These are phyloP conservation scores for Aspergillus fischeri DNA, from an alignment of 2,329 filamentous ascomycete species.

Conservation along the genomic window DNA sequence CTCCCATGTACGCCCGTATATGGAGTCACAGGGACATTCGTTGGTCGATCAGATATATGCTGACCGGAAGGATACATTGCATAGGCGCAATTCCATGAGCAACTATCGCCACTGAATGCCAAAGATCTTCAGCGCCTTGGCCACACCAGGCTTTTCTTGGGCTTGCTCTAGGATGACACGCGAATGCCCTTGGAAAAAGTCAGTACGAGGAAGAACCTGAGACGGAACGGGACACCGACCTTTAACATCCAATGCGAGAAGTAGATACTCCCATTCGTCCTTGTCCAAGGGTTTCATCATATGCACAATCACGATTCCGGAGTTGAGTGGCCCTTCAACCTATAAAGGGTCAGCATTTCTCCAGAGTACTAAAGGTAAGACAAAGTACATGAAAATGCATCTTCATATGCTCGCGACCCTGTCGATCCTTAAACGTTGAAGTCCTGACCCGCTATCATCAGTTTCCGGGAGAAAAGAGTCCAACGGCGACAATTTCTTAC, in stretches of 20 bases:
- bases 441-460: slow-evolving; percentile 45
- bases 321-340: slow-evolving; percentile 72
- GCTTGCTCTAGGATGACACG: slow-evolving; percentile 45
- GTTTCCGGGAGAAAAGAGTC: not conserved
- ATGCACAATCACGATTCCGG: slow-evolving; percentile 72
- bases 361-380: not conserved
- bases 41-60: not conserved
- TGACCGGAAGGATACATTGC: not conserved
- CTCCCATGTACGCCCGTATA: not conserved
- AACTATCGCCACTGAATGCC: slow-evolving; percentile 43
- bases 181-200: slow-evolving; percentile 34
- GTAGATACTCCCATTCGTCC: slow-evolving; percentile 70
- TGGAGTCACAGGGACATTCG: not conserved
- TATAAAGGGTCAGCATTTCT: slow-evolving; percentile 34
- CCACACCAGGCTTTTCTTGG: slow-evolving; percentile 37
- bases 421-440: slow-evolving; percentile 63
- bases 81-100: not conserved
- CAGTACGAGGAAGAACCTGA: not conserved
- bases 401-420: slow-evolving; percentile 73
- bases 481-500: slow-evolving; percentile 22
- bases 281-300: slow-evolving; percentile 65
- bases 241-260: slow-evolving; percentile 74
- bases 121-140: slow-evolving; percentile 47
- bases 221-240: slow-evolving; percentile 40
- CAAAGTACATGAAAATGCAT: slow-evolving; percentile 76